phyloP scores from a whole-genome alignment of 2,329 filamentous ascomycete species.

The Xylariaceae sp. region DNA sequence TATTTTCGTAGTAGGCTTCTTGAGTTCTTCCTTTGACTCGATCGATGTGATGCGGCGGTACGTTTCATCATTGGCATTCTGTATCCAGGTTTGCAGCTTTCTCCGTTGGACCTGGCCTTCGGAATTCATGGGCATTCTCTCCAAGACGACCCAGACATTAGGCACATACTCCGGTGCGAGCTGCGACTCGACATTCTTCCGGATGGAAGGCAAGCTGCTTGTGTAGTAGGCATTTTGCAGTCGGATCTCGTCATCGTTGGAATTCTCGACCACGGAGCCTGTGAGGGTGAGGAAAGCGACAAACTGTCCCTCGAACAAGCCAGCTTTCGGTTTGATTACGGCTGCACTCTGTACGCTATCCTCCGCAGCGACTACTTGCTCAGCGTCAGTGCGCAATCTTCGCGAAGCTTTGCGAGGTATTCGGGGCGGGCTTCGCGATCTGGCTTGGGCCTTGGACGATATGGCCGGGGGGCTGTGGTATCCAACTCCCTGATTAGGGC shows the following conservation, averaged over 20 bases:
- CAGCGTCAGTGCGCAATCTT: conserved; percentile 30
- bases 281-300: conserved; percentile 44
- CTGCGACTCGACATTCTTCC: conserved; percentile 33
- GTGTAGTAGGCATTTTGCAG: conserved; percentile 40
- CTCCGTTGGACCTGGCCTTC: conserved; percentile 39
- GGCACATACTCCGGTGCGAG: conserved; percentile 37
- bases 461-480: conserved; percentile 18
- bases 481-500: conserved; percentile 4
- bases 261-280: conserved; percentile 23
- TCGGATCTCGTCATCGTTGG: conserved; percentile 30
- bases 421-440: conserved; percentile 3
- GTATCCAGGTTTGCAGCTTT: conserved; percentile 49
- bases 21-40: conserved; percentile 33
- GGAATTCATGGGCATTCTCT: conserved; percentile 41
- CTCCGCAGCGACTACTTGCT: conserved; percentile 38
- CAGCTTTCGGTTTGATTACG: conserved; percentile 45
- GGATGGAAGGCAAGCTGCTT: conserved; percentile 39
- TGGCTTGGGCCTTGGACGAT: conserved; percentile 20
- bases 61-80: conserved; percentile 46
- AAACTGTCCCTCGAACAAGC: conserved; percentile 46
- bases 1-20: conserved; percentile 34
- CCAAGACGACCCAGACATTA: conserved; percentile 46
- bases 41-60: conserved; percentile 44
- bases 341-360: conserved; percentile 39
- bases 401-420: conserved; percentile 21